phyloP scores from a whole-genome alignment of 257 asterid genomes.

The Eucommia ulmoides region DNA sequence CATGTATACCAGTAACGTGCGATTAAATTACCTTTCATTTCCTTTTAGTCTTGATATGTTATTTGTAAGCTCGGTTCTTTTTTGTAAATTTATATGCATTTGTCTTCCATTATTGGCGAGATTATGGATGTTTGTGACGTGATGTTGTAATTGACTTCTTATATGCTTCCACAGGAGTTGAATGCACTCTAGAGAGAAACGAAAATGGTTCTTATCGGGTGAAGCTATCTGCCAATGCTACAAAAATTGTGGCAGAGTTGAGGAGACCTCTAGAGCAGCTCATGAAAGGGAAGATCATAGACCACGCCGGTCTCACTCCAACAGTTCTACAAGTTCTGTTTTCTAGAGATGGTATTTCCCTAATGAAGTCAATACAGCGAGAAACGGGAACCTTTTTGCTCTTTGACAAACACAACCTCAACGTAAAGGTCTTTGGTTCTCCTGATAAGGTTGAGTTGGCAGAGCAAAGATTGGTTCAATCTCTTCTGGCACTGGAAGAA shows the following conservation, averaged over 20 bases:
- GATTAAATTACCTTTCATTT: no score
- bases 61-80: no score
- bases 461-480: slow-evolving; percentile 30
- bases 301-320: slow-evolving; percentile 51
- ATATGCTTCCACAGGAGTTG: slow-evolving; percentile 51
- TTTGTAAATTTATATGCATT: no score
- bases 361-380: slow-evolving; percentile 44
- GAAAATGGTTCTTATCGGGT: slow-evolving; percentile 58
- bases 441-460: slow-evolving; percentile 36
- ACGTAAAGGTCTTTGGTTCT: slow-evolving; percentile 54
- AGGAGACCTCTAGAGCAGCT: slow-evolving; percentile 59
- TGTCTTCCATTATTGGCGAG: no score
- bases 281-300: slow-evolving; percentile 54
- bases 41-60: no score
- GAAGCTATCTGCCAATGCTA: slow-evolving; percentile 71
- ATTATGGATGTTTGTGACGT: no score
- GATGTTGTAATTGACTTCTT: no score
- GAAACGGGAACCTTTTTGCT: slow-evolving; percentile 52
- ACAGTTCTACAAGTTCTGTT: slow-evolving; percentile 52
- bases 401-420: slow-evolving; percentile 51
- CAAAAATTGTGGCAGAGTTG: slow-evolving; percentile 63
- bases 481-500: slow-evolving; percentile 49
- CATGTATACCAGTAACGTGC: no score
- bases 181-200: slow-evolving; percentile 40
- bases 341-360: slow-evolving; percentile 58